A percentile compares a stretch with the other conserved stretches of the same genome.
Evolutionary conservation across 2,329 filamentous ascomycete species (phyloP).

Genomic region (Trichoderma citrinoviride): DNA sequence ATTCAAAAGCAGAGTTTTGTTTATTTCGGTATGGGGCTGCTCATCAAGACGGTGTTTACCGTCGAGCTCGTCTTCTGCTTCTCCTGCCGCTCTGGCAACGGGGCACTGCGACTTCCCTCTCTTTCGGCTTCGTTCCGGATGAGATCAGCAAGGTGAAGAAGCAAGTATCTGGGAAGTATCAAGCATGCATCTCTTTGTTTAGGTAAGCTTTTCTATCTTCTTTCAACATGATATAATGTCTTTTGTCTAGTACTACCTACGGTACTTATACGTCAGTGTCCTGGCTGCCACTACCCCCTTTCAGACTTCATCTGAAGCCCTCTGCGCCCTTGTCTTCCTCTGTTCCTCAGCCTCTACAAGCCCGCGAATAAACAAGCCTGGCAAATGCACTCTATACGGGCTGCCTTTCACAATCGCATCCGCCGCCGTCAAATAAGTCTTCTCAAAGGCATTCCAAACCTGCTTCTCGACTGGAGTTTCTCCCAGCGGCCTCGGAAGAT

Average conservation of each 20-base stretch:
- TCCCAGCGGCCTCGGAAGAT: slow-evolving; percentile 25
- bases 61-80: not conserved
- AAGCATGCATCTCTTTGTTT: not conserved
- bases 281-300: too few relatives aligned
- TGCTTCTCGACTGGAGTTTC: not conserved
- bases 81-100: not conserved
- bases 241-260: too few relatives aligned
- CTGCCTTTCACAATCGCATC: not conserved
- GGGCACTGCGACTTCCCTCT: not conserved
- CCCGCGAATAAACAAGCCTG: slow-evolving; percentile 15
- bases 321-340: not conserved
- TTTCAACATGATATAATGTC: too few relatives aligned
- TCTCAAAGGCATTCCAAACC: slow-evolving; percentile 22
- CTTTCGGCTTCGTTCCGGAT: too few relatives aligned
- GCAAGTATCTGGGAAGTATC: not conserved
- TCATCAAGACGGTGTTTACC: not conserved
- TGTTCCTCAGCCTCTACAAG: not conserved
- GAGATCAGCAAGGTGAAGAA: not conserved
- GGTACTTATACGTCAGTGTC: not conserved
- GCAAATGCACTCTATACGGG: not conserved
- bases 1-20: not conserved
- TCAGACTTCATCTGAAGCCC: too few relatives aligned
- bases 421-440: not conserved
- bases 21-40: not conserved
- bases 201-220: too few relatives aligned